Evolutionary conservation across 176 grass and related monocot species (phyloP), one percentile per base, ranked within the genome.

Genomic region (Rhynchospora pubera): DNA sequence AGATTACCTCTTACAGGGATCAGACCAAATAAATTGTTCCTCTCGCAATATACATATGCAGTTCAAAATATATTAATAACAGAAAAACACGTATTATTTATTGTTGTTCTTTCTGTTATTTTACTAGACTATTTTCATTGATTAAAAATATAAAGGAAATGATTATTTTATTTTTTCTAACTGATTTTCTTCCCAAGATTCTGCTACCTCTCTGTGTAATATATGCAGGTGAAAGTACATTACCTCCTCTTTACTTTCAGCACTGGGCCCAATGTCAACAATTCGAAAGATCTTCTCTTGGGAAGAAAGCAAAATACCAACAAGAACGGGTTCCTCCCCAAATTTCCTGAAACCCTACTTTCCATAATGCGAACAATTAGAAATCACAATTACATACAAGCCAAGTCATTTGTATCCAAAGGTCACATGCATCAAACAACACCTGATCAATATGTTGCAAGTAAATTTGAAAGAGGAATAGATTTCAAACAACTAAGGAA

Each of bases 301-400:
- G 55, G 93, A 87, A 85, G 87, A 90, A 84, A 90, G 28, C 84
- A 90, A 90, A 81, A 95, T 53, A 65, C 92, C 92, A 14, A 87
- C 90, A 22, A 95, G 67, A 57, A 99, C 56, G 0, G 88, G 87
- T 58, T 89, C 85, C 86, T 90, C 83, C 62, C 88, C 85, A 86
- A 98, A 98, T 67, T 98, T 87, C 86, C 81, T 85, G 59, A 98
- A 94, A 18, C 96, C 96, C 96, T 98, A 85, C 48, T 88, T 52
- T 76, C 18, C 72, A 55, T 55, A 16, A 53, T 76, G 1, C 23
- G 22, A 76, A 75, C 46, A 76, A 76, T 55, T 32, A 76, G 11
- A 76, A 76, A 6, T 55, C 53, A 76, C 22, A 8, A 32, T 14
- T 55, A 23, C 12, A 76, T 15, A 32, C 58, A 46, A 32, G 23